Conservation (phyloP, 331 rosid genomes). For the Cydonia oblonga region DNA sequence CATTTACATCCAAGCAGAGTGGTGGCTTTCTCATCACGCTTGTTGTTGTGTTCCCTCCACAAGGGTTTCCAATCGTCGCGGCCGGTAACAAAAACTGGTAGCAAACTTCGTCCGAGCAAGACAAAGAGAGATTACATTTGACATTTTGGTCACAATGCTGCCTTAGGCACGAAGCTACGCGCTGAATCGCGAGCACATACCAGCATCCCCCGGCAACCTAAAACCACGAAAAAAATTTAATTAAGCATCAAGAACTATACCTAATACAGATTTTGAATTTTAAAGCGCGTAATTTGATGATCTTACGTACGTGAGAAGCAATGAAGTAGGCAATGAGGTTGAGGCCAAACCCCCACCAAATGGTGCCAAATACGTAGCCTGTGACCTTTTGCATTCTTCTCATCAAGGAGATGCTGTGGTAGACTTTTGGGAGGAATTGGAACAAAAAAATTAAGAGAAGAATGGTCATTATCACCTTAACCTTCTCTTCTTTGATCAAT, state of each 20-base stretch:
- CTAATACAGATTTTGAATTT: neutral
- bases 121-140: conserved; percentile 58
- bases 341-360: conserved; percentile 99
- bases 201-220: conserved; percentile 99
- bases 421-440: conserved; percentile 93
- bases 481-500: conserved; percentile 65
- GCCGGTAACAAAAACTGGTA: conserved; percentile 37
- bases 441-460: conserved; percentile 65
- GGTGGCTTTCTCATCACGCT: conserved; percentile 45
- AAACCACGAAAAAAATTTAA: neutral
- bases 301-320: conserved; percentile 76
- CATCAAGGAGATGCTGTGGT: conserved; percentile 82
- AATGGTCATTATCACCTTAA: conserved; percentile 76
- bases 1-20: conserved; percentile 58
- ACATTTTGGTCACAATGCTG: conserved; percentile 53
- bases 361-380: conserved; percentile 95
- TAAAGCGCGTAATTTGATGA: neutral
- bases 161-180: conserved; percentile 71
- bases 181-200: conserved; percentile 94
- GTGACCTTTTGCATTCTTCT: conserved; percentile 95
- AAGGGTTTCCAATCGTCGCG: conserved; percentile 22
- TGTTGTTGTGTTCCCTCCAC: conserved; percentile 55
- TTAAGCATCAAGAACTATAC: neutral
- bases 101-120: conserved; percentile 85
- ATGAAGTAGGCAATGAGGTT: conserved; percentile 95